Evolutionary conservation across 805 yeast species (phyloP), one percentile per base, ranked within the genome.

Genomic region (Kuraishia floccosa): DNA sequence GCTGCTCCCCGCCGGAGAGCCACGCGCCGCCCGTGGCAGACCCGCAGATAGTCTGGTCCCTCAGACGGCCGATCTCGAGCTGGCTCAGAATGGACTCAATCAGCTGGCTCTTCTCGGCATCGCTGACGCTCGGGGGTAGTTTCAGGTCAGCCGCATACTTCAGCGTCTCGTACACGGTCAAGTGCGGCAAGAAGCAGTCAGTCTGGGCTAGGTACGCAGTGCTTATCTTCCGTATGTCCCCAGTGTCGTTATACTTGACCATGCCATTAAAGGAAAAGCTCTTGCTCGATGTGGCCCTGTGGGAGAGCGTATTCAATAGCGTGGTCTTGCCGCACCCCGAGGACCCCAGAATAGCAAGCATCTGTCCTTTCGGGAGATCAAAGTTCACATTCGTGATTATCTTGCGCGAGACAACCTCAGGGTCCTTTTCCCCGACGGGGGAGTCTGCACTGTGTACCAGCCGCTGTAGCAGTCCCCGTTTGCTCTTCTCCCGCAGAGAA

Each of bases 271-370:
- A 60, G 2, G 35, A 38, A 37, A 73, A 49, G 7, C 60, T 60
- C 19, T 58, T 50, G 17, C 58, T 54, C 13, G 49, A 42, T 0
- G 58, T 39, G 13, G 66, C 50, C 38, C 76, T 49, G 24, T 71
- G 69, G 0, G 77, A 68, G 29, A 75, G 48, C 0, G 71, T 72
- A 43, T 81, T 81, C 16, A 80, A 56, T 29, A 80, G 50, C 0
- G 87, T 77, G 0, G 89, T 80, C 44, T 80, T 80, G 5, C 89
- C 89, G 10, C 80, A 68, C 1, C 89, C 89, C 1, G 84, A 75
- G 1, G 85, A 83, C 2, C 89, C 91, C 56, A 81, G 60, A 11
- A 80, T 74, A 3, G 86, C 89, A 58, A 78, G 54, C 28, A 80
- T 52, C 18, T 72, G 57, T 7, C 83, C 80, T 14, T 66, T 74